Evolutionary conservation across 768 basidiomycete genomes (phyloP).

Genomic region (Trametes coccinea): DNA sequence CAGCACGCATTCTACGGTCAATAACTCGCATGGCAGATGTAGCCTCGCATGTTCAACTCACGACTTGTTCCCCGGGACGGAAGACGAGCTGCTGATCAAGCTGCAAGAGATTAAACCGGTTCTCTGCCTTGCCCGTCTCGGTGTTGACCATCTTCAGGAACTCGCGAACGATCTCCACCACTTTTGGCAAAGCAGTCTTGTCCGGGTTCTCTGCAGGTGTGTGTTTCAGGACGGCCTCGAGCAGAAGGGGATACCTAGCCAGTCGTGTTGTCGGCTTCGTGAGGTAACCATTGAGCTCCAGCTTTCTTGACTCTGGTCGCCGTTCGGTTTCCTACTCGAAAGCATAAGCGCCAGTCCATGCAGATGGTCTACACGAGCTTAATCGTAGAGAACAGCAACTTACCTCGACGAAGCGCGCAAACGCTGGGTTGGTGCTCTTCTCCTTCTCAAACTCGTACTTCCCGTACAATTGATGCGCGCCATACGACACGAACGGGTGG

Average conservation of each 20-base stretch:
- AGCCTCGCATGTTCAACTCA: conserved; percentile 39
- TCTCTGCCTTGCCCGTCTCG: conserved; percentile 95
- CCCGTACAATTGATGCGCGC: conserved; percentile 94
- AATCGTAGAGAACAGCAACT: not conserved
- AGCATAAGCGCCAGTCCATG: not conserved
- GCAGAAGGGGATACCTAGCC: conserved; percentile 91
- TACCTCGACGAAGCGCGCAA: conserved; percentile 95
- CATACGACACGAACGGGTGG: conserved; percentile 91
- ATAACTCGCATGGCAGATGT: too few species aligned
- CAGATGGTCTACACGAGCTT: not conserved
- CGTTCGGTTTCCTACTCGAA: conserved; percentile 77
- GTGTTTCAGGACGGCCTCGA: conserved; percentile 90
- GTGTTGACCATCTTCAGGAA: conserved; percentile 88
- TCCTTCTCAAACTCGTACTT: conserved; percentile 99
- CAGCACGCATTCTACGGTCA: not conserved
- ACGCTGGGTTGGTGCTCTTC: conserved; percentile 88
- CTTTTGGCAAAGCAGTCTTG: conserved; percentile 74
- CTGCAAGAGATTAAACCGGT: conserved; percentile 92
- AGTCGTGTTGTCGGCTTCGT: conserved; percentile 98
- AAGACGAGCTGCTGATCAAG: conserved; percentile 90
- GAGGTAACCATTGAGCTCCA: conserved; percentile 96
- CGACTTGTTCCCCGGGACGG: conserved; percentile 87
- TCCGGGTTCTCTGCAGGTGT: conserved; percentile 91
- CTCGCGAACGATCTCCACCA: conserved; percentile 71
- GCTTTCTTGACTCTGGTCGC: conserved; percentile 90